Conservation (phyloP, 768 basidiomycete species). For the Amanita rimosa region DNA sequence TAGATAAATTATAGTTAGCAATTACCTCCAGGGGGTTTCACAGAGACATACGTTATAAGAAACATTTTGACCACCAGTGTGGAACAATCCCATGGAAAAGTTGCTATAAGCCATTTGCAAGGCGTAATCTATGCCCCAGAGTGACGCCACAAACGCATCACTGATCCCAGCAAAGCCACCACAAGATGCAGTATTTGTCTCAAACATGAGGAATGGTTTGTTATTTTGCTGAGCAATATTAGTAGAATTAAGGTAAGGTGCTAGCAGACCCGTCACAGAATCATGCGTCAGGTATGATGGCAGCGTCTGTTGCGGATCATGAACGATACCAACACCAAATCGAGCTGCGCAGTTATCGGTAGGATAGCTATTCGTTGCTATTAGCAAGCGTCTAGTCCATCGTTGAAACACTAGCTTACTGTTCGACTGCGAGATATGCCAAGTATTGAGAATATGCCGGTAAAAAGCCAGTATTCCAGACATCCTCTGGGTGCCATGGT, state of each 20-base stretch:
- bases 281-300: slow-evolving; percentile 49
- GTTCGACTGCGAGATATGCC: slow-evolving; percentile 40
- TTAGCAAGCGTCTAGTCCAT: not conserved
- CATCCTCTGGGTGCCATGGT: slow-evolving; percentile 33
- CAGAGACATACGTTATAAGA: slow-evolving; percentile 49
- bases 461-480: slow-evolving; percentile 42
- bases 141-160: slow-evolving; percentile 49
- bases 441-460: slow-evolving; percentile 29
- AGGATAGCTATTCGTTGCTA: slow-evolving; percentile 19
- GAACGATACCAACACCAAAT: slow-evolving; percentile 27
- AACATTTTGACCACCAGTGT: slow-evolving; percentile 57
- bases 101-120: slow-evolving; percentile 52
- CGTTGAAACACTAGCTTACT: slow-evolving; percentile 22
- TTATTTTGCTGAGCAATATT: slow-evolving; percentile 27
- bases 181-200: slow-evolving; percentile 61
- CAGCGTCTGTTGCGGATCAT: slow-evolving; percentile 37
- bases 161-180: slow-evolving; percentile 57
- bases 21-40: slow-evolving; percentile 11
- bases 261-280: slow-evolving; percentile 35
- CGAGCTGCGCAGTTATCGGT: slow-evolving; percentile 49
- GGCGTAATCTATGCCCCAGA: slow-evolving; percentile 57
- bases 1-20: slow-evolving; percentile 26
- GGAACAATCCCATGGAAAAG: slow-evolving; percentile 41
- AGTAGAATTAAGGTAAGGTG: slow-evolving; percentile 38
- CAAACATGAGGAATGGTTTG: slow-evolving; percentile 55